Evolutionary conservation across 78 protist species (phyloP).

Genomic region (slime mould (Dictyostelium discoideum)): dicty_2.7 NC_007088.5:1522001-1522500

Average conservation of each 20-base stretch:
- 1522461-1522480: neutral
- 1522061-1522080: neutral
- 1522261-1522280: constrained; percentile 1
- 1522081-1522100: neutral
- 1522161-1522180: neutral
- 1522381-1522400: constrained; percentile 26
- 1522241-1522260: neutral
- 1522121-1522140: neutral
- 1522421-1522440: neutral
- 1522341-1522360: neutral
- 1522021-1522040: neutral
- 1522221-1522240: neutral
- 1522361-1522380: constrained; percentile 1
- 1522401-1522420: neutral
- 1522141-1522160: neutral
- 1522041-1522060: neutral
- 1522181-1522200: neutral
- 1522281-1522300: constrained; percentile 11
- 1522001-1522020: neutral
- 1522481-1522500: constrained; percentile 14
- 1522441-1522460: neutral
- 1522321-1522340: constrained; percentile 17
- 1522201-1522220: neutral
- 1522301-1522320: constrained; percentile 63
- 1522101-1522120: too few species aligned